A percentile compares a stretch with the other conserved stretches of the same genome.
Evolutionary conservation across 164 flowering plant genomes (phyloP).

Genomic region (Vitis cinerea): DNA sequence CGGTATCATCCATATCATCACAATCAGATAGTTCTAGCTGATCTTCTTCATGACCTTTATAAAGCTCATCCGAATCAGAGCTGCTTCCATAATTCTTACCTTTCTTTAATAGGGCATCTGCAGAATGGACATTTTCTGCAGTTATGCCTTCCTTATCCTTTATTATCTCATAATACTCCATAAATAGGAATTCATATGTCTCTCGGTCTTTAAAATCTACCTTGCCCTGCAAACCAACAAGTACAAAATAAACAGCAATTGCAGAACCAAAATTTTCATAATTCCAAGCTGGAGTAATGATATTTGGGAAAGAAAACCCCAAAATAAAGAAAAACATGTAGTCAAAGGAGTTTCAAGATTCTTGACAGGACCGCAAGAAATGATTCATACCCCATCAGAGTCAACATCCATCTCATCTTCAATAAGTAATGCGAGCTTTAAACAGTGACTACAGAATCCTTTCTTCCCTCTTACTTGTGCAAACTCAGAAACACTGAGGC

Average conservation of each 20-base stretch:
- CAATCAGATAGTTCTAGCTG: constrained; percentile 24
- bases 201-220: constrained; percentile 64
- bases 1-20: constrained; percentile 24
- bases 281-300: not conserved
- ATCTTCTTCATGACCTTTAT: constrained; percentile 25
- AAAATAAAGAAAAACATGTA: not conserved
- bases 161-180: constrained; percentile 64
- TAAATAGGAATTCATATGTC: constrained; percentile 61
- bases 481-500: constrained; percentile 43
- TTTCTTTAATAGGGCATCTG: constrained; percentile 34
- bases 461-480: constrained; percentile 38
- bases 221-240: constrained; percentile 41
- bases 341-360: not conserved
- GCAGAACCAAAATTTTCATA: not conserved
- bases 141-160: constrained; percentile 53
- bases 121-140: constrained; percentile 37
- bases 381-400: constrained; percentile 64
- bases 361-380: constrained; percentile 1
- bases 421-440: constrained; percentile 49
- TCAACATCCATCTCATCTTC: constrained; percentile 59
- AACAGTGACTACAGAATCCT: constrained; percentile 68
- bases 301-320: not conserved
- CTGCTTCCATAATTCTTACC: constrained; percentile 21
- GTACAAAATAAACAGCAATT: not conserved
- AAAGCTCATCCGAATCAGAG: constrained; percentile 21